Evolutionary conservation across 805 yeast genomes (phyloP).

Genomic region (Yamadazyma sp.): DNA sequence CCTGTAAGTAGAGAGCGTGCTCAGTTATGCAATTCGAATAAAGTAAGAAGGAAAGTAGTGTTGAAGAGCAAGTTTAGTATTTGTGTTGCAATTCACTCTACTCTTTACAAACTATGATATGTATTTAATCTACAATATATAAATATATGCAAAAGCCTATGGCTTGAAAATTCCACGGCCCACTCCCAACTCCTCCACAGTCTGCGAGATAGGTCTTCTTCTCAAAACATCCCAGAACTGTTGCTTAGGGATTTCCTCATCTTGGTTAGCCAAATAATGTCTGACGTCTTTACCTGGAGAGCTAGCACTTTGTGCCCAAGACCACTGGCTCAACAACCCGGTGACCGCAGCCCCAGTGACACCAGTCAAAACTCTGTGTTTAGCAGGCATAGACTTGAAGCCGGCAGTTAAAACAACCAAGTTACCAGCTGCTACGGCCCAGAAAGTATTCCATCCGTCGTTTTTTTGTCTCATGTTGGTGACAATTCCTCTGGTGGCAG

Average conservation of each 20-base stretch:
- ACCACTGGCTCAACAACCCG: slow-evolving; percentile 37
- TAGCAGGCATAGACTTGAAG: slow-evolving; percentile 40
- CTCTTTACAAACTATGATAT: not conserved
- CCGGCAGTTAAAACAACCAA: slow-evolving; percentile 46
- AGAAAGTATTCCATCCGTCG: slow-evolving; percentile 62
- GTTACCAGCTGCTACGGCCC: slow-evolving; percentile 59
- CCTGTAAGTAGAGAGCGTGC: slow-evolving; percentile 3
- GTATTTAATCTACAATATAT: slow-evolving; percentile 5
- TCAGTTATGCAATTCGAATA: not conserved
- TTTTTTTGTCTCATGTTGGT: slow-evolving; percentile 63
- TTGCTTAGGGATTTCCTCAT: slow-evolving; percentile 31
- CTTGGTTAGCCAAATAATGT: slow-evolving; percentile 41
- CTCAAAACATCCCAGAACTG: slow-evolving; percentile 79
- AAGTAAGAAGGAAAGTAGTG: too few relatives aligned
- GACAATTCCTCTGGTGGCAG: slow-evolving; percentile 47
- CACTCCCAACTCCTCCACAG: slow-evolving; percentile 71
- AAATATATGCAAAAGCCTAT: slow-evolving; percentile 19
- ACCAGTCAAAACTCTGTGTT: slow-evolving; percentile 43
- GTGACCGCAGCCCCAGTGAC: slow-evolving; percentile 39
- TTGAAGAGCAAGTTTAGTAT: too few relatives aligned
- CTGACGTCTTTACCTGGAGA: slow-evolving; percentile 39
- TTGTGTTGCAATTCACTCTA: not conserved
- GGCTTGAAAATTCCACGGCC: slow-evolving; percentile 57
- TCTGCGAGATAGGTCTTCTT: slow-evolving; percentile 80
- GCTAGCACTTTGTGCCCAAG: slow-evolving; percentile 42